A percentile compares a stretch with the other conserved stretches of the same genome.
Conservation (phyloP, 192 early-diverging fungal species). For the Umbelopsis ramanniana region DNA sequence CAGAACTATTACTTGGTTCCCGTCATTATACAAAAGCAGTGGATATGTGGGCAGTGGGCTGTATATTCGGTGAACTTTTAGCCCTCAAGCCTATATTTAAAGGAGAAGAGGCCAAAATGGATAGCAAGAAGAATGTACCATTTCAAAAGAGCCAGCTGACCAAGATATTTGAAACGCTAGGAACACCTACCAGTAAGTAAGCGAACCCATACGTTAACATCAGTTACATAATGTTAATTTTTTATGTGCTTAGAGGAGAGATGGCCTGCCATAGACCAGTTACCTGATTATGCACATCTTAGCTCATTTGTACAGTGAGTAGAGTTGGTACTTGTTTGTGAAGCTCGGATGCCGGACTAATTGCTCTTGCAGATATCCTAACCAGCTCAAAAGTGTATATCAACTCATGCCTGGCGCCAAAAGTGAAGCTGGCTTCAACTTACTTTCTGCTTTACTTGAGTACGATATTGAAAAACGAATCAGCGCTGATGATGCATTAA, state of each 20-base stretch:
- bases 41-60: slow-evolving; percentile 85
- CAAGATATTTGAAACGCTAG: slow-evolving; percentile 86
- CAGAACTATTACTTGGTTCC: slow-evolving; percentile 87
- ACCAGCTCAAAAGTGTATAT: slow-evolving; percentile 47
- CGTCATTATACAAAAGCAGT: slow-evolving; percentile 87
- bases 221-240: background rate
- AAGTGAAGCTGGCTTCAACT: slow-evolving; percentile 57
- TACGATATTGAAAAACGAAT: slow-evolving; percentile 83
- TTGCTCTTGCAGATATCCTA: slow-evolving; percentile 37
- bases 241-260: slow-evolving; percentile 56
- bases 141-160: slow-evolving; percentile 86
- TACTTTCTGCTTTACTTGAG: slow-evolving; percentile 76
- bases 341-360: background rate
- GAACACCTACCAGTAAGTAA: slow-evolving; percentile 73
- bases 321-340: background rate
- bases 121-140: slow-evolving; percentile 78
- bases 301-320: slow-evolving; percentile 64
- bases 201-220: no score
- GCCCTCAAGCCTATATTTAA: slow-evolving; percentile 84
- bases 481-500: slow-evolving; percentile 75
- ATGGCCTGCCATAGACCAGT: slow-evolving; percentile 74
- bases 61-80: slow-evolving; percentile 94
- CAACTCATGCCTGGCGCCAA: slow-evolving; percentile 41
- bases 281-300: slow-evolving; percentile 70
- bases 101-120: slow-evolving; percentile 88